These are phyloP conservation scores for Plasmodium coatneyi DNA, from an alignment of 169 alveolate genomes.

Conservation along the genomic window DNA sequence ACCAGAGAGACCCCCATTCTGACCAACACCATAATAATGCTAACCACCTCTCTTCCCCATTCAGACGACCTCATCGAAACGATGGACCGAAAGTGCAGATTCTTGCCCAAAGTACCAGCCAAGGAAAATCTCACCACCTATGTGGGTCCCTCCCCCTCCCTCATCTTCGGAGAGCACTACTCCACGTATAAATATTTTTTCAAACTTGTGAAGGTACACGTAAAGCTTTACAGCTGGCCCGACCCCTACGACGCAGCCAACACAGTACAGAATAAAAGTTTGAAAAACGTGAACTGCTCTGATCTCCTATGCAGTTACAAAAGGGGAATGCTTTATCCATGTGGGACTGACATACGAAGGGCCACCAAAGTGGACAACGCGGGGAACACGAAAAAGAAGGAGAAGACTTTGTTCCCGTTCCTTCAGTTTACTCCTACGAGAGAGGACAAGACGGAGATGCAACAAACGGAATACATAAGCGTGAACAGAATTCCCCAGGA, in stretches of 20 bases:
- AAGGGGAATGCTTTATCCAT: not conserved
- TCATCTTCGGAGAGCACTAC: constrained; percentile 51
- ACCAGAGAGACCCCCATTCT: too few relatives aligned
- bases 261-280: not conserved
- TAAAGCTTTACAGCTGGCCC: constrained; percentile 10
- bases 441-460: not conserved
- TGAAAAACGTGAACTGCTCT: not conserved
- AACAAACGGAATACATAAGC: not conserved
- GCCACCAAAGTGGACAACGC: constrained; percentile 8
- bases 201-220: constrained; percentile 12
- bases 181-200: constrained; percentile 18
- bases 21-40: not conserved
- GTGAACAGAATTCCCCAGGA: constrained; percentile 49
- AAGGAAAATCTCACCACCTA: constrained; percentile 27
- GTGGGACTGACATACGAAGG: not conserved
- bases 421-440: not conserved
- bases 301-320: not conserved
- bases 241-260: not conserved
- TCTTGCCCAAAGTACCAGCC: constrained; percentile 39
- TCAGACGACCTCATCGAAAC: constrained; percentile 52
- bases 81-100: constrained; percentile 4
- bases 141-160: constrained; percentile 43
- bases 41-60: not conserved
- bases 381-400: not conserved
- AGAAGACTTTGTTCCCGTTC: not conserved